Percentiles rank a stretch among this genome's conserved stretches.
Conservation (phyloP, 257 asterid species). For the Nicotiana tabacum region DNA sequence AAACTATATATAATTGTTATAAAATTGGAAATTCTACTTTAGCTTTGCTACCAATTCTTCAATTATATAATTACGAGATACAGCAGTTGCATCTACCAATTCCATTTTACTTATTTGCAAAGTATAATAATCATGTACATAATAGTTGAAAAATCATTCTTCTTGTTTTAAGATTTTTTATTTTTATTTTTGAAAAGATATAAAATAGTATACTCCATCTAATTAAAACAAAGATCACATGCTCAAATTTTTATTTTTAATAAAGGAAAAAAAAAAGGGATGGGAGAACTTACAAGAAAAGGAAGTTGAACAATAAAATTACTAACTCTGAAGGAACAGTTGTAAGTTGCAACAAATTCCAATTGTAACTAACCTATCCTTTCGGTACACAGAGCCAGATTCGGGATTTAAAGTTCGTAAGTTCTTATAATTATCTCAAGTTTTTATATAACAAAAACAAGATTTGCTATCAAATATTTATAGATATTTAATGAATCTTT, state of each 20-base stretch:
- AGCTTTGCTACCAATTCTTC: not conserved
- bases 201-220: too few species aligned
- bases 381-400: not conserved
- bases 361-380: not conserved
- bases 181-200: not conserved
- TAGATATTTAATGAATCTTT: too few species aligned
- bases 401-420: rapidly evolving
- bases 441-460: too few species aligned
- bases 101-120: not conserved
- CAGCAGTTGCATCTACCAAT: not conserved
- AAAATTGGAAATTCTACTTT: not conserved
- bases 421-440: too few species aligned
- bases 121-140: not conserved
- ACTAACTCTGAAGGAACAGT: not conserved
- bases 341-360: not conserved
- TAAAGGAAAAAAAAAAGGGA: not conserved
- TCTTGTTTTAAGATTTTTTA: not conserved
- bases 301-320: not conserved
- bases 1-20: not conserved
- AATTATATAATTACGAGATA: not conserved
- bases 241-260: not conserved
- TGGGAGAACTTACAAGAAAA: not conserved
- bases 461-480: too few species aligned
- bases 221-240: not conserved
- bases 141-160: not conserved